phyloP scores from a whole-genome alignment of 2,329 filamentous ascomycete genomes.

The Raffaelea ambrosiae region DNA sequence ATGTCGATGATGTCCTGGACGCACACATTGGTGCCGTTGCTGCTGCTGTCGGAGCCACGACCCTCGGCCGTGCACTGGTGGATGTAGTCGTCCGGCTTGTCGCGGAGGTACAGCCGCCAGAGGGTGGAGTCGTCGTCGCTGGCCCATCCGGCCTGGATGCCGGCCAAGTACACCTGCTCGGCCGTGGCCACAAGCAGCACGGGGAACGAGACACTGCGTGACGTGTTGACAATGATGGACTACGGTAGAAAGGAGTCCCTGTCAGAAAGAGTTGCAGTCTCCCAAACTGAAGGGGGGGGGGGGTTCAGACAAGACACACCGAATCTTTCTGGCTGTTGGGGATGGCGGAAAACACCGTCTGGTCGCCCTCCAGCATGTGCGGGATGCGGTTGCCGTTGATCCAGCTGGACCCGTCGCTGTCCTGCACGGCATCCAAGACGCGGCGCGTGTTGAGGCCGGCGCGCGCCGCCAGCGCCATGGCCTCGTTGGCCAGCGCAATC shows the following conservation, averaged over 20 bases:
- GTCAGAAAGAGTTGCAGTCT: not conserved
- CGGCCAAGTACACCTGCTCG: constrained; percentile 57
- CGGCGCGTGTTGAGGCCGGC: constrained; percentile 38
- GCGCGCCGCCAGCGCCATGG: constrained; percentile 48
- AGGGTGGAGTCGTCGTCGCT: constrained; percentile 35
- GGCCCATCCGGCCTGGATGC: constrained; percentile 46
- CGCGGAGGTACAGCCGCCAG: constrained; percentile 30
- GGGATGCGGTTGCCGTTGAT: constrained; percentile 53
- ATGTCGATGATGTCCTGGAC: constrained; percentile 26
- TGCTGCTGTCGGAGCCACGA: not conserved
- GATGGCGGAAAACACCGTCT: constrained; percentile 49
- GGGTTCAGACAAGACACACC: constrained; percentile 20
- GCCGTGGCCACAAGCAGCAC: constrained; percentile 52
- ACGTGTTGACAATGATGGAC: constrained; percentile 57
- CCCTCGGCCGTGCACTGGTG: too few species aligned
- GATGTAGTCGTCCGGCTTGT: constrained; percentile 7
- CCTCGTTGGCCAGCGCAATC: constrained; percentile 52
- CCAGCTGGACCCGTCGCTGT: constrained; percentile 46
- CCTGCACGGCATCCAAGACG: constrained; percentile 31
- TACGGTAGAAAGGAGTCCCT: not conserved
- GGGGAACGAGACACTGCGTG: constrained; percentile 47
- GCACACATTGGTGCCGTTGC: not conserved
- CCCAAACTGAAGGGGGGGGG: not conserved
- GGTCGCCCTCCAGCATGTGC: constrained; percentile 43
- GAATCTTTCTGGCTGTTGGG: constrained; percentile 54